Base-by-base conservation (phyloP, 805 yeast species). In the Cyberlindnera americana region DNA sequence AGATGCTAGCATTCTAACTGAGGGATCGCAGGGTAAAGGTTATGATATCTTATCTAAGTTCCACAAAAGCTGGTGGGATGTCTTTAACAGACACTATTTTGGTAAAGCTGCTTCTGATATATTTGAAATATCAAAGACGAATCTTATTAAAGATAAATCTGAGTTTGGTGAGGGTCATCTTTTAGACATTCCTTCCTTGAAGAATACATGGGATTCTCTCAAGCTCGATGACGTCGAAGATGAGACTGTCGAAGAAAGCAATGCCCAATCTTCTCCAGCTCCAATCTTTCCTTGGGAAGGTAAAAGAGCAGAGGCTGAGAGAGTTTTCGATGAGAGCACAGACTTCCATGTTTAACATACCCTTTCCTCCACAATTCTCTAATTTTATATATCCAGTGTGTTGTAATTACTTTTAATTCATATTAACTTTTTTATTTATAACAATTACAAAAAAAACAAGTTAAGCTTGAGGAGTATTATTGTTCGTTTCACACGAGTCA, bases 221-320 rank as follows among this genome's bases (percentile, higher is more conserved):
- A 31, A 37, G 11, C 11, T 32, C 15, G 27, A n/a, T 25, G 12
- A 25, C 7, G 27, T 12, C n/a, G 43, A 33, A 7, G 42, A 31
- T 6, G 26, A 34, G 11, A 24, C n/a, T 6, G 19, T 15, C n/a
- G 38, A 35, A 11, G 19, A 5, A 6, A 13, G 13, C 3, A n/a
- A n/a, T n/a, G n/a, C n/a, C n/a, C 34, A 31, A 11, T 4, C 34
- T n/a, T 26, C 19, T 5, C 41, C 45, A 3, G 24, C 44, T 3
- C 43, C 49, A 16, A 43, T 56, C n/a, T 56, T 56, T 46, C 58
- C 58, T 10, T 56, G 59, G 60, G 60, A 54, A 35, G 11, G 19
- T 5, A 32, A 28, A 16, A 36, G 49, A 25, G 29, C 9, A 9
- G 43, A 41, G 17, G 35, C 52, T 2, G 47, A 49, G 19, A 47